Conservation (phyloP, 2,329 filamentous ascomycete species). For the Curvularia verruculosa region DNA sequence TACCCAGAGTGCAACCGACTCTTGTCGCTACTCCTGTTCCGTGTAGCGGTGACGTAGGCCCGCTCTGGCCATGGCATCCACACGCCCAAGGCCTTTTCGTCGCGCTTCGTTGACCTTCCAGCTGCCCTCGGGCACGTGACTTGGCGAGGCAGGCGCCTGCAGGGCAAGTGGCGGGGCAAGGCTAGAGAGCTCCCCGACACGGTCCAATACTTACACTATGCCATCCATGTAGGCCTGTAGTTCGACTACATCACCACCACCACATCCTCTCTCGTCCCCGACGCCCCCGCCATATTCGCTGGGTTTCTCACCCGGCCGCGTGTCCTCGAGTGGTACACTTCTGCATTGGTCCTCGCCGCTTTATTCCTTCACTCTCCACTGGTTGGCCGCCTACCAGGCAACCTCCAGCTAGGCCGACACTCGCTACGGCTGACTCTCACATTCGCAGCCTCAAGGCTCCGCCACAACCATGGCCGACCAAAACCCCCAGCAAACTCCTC, state of each 20-base stretch:
- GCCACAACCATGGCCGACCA: conserved; percentile 31
- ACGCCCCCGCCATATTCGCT: not conserved
- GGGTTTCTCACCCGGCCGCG: not conserved
- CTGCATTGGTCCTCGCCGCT: not conserved
- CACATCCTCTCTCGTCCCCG: not conserved
- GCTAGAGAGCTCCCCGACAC: conserved; percentile 15
- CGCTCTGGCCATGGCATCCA: too few species aligned
- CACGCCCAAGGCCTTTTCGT: not conserved
- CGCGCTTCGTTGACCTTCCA: conserved; percentile 10
- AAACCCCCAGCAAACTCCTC: conserved; percentile 10
- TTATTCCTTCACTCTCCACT: not conserved
- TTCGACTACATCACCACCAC: not conserved
- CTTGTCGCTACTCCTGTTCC: not conserved
- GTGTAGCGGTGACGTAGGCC: not conserved
- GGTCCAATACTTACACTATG: not conserved
- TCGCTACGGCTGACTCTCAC: not conserved
- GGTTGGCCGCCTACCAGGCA: not conserved
- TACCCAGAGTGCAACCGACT: not conserved
- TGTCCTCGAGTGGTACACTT: not conserved
- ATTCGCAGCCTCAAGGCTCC: conserved; percentile 3
- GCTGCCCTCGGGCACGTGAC: conserved; percentile 12
- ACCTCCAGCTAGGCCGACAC: not conserved
- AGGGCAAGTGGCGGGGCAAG: conserved; percentile 18
- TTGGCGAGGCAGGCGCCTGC: conserved; percentile 18
- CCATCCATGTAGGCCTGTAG: not conserved